A percentile compares a stretch with the other conserved stretches of the same genome.
phyloP scores from a whole-genome alignment of 495 filamentous ascomycete species.

The Physcia stellaris region DNA sequence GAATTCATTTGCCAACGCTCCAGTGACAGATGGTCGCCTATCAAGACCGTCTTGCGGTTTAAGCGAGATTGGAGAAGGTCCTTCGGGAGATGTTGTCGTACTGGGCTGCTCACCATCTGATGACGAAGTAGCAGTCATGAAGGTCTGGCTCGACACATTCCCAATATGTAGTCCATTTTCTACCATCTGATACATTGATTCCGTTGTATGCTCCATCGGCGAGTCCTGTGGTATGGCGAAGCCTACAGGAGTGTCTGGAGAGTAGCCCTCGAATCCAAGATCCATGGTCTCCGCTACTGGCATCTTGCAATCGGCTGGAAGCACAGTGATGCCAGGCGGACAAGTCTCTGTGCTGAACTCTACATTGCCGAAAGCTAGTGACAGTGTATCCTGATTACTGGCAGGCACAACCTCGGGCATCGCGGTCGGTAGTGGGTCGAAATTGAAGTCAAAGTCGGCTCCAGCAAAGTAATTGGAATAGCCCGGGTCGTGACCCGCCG shows the following conservation, averaged over 20 bases:
- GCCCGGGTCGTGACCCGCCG: not conserved
- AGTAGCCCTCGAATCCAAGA: too few species aligned
- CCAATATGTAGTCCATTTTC: constrained; percentile 11
- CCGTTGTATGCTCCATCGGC: not conserved
- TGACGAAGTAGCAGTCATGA: constrained; percentile 10
- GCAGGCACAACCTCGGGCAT: too few species aligned
- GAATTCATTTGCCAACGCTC: constrained; percentile 14
- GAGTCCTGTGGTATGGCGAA: not conserved
- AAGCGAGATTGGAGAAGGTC: constrained; percentile 12
- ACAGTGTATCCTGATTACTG: too few species aligned
- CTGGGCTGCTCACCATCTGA: constrained; percentile 11
- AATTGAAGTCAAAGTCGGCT: too few species aligned
- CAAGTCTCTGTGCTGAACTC: not conserved
- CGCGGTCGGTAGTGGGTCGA: too few species aligned
- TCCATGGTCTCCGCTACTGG: too few species aligned
- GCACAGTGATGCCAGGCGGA: not conserved
- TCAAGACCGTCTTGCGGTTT: constrained; percentile 4
- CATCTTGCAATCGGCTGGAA: too few species aligned
- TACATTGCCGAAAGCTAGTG: not conserved
- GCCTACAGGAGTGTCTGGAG: constrained; percentile 4
- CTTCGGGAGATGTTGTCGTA: constrained; percentile 13
- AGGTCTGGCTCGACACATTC: constrained; percentile 13
- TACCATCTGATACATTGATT: constrained; percentile 15
- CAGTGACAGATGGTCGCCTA: constrained; percentile 13
- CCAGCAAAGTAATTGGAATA: too few species aligned